phyloP scores from a whole-genome alignment of 2,329 filamentous ascomycete genomes.

The Pyrenochaeta sp. region DNA sequence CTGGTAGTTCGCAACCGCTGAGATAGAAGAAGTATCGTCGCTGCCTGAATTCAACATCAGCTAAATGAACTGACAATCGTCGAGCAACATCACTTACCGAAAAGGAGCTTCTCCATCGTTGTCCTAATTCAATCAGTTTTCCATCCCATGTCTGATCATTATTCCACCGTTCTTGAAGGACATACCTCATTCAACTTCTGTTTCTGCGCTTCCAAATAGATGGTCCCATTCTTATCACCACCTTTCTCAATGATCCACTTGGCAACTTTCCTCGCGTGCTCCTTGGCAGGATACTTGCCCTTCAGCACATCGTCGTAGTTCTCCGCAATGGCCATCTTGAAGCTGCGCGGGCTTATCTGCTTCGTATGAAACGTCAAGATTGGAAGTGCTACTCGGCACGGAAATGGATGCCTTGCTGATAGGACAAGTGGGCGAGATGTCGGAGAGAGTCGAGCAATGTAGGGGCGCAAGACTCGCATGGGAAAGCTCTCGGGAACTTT shows the following conservation, averaged over 20 bases:
- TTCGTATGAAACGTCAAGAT: no score
- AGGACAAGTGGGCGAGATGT: no score
- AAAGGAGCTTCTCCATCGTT: slow-evolving; percentile 85
- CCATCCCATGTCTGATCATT: no score
- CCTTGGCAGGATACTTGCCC: slow-evolving; percentile 80
- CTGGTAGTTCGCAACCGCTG: slow-evolving; percentile 81
- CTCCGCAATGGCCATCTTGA: slow-evolving; percentile 40
- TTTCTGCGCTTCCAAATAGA: slow-evolving; percentile 88
- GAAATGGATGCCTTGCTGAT: no score
- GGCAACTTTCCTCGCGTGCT: slow-evolving; percentile 83
- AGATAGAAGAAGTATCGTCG: slow-evolving; percentile 95
- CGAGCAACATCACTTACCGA: slow-evolving; percentile 60
- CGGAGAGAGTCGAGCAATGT: slow-evolving; percentile 11
- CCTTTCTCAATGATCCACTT: slow-evolving; percentile 74
- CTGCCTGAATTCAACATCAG: slow-evolving; percentile 63
- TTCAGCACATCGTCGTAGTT: slow-evolving; percentile 53
- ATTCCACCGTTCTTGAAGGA: no score
- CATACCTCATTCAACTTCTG: slow-evolving; percentile 75
- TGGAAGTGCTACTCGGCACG: no score
- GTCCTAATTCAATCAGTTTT: slow-evolving; percentile 68
- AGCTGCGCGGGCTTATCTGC: slow-evolving; percentile 15
- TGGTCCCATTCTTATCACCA: slow-evolving; percentile 71
- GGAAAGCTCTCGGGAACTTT: slow-evolving; percentile 18
- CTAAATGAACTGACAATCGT: neutral
- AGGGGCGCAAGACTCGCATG: slow-evolving; percentile 16